Conservation (phyloP, 2,329 filamentous ascomycete genomes). For the Microcyclosporella mali region DNA sequence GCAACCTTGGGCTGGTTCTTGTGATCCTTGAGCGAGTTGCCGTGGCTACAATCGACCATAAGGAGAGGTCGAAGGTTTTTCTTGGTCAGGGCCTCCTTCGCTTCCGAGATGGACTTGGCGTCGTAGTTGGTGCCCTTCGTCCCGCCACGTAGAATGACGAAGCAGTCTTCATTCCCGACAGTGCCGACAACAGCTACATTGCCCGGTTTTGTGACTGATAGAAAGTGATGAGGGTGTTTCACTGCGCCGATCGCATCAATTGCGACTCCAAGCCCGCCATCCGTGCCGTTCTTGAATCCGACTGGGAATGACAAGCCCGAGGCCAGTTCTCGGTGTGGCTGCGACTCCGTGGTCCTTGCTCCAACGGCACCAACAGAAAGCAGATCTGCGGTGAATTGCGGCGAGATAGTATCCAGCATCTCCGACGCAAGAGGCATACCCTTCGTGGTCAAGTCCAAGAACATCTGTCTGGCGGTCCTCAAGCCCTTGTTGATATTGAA, state of each 20-base stretch:
- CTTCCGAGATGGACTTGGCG: slow-evolving; percentile 71
- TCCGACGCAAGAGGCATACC: slow-evolving; percentile 96
- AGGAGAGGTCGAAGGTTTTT: slow-evolving; percentile 66
- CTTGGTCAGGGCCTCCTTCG: slow-evolving; percentile 71
- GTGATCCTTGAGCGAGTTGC: slow-evolving; percentile 80
- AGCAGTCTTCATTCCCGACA: slow-evolving; percentile 92
- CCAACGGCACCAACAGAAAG: slow-evolving; percentile 89
- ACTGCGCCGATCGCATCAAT: slow-evolving; percentile 95
- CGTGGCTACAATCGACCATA: slow-evolving; percentile 98
- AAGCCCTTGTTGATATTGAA: slow-evolving; percentile 99
- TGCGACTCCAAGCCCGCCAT: slow-evolving; percentile 80
- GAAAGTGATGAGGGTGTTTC: slow-evolving; percentile 87
- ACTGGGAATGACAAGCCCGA: slow-evolving; percentile 94
- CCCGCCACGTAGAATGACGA: slow-evolving; percentile 88
- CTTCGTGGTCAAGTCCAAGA: slow-evolving; percentile 81
- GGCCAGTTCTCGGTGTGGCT: slow-evolving; percentile 90
- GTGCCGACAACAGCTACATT: slow-evolving; percentile 93
- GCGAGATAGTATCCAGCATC: slow-evolving; percentile 97
- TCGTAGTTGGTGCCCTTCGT: slow-evolving; percentile 94
- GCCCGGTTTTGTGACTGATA: slow-evolving; percentile 94
- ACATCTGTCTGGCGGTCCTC: slow-evolving; percentile 78
- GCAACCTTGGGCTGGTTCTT: slow-evolving; percentile 96
- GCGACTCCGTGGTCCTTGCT: slow-evolving; percentile 92
- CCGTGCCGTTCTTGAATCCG: slow-evolving; percentile 98
- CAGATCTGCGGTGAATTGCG: slow-evolving; percentile 90